Conservation (phyloP, 2,329 filamentous ascomycete genomes). For the Calonectria montana region DNA sequence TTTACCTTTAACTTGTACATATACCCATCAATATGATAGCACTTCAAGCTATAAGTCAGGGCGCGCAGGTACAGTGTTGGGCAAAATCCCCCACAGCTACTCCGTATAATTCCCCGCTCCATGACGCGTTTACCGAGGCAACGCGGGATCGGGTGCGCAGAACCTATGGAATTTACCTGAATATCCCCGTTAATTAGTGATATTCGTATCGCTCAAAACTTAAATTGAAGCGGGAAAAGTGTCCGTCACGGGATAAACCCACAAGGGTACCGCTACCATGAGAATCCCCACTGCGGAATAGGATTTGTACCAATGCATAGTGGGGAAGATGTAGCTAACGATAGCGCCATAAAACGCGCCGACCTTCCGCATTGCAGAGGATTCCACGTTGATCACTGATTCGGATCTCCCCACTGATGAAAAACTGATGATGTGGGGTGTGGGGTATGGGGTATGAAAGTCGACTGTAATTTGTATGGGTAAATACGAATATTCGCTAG, state of each 20-base stretch:
- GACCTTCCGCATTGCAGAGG: neutral
- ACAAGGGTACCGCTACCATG: neutral
- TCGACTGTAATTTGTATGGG: neutral
- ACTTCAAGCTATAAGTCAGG: too few species aligned
- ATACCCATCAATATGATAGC: too few species aligned
- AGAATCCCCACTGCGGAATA: neutral
- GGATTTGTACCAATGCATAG: neutral
- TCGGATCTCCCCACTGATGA: neutral
- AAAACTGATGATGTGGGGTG: neutral
- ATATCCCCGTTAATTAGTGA: neutral
- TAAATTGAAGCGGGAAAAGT: neutral
- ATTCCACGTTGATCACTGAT: neutral
- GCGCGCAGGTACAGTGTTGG: too few species aligned
- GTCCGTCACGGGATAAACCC: neutral
- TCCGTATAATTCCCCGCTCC: neutral
- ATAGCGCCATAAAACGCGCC: neutral
- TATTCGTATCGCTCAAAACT: neutral
- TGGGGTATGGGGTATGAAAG: neutral
- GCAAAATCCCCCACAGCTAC: neutral
- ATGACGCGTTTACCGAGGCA: neutral
- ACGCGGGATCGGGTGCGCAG: neutral
- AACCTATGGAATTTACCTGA: neutral
- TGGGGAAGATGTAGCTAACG: neutral
- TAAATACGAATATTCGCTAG: neutral
- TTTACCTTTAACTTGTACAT: too few species aligned